Evolutionary conservation across 371 early-diverging fungal genomes (phyloP), one percentile per base, ranked within the genome.

Genomic region (Mortierella sp.): DNA sequence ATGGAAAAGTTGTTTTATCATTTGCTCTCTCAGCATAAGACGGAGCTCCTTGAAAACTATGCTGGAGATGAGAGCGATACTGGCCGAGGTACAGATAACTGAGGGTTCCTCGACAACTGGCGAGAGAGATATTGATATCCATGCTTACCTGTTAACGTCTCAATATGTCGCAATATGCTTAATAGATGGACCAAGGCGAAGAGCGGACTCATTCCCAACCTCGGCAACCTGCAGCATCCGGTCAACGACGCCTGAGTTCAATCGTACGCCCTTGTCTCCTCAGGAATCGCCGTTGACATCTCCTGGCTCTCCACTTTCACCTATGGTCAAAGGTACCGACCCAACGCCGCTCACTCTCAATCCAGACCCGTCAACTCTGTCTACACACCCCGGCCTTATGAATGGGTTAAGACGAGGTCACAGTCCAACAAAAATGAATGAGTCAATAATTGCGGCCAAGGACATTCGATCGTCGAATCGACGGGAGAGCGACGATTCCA

Each of bases 1-100:
- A 72, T 75, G 54, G 88, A 87, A 50, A 89, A 90, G 64, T 78
- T 86, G 7, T 90, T 87, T 52, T 90, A 90, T 60, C 80, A 81
- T n/a, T 63, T 90, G 12, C 75, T 90, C 5, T 71, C 52, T n/a
- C 78, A 80, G 34, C 83, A 86, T 42, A 88, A 87, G 66, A 62
- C 48, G 26, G 87, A 89, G 28, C 50, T 72, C 28, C 62, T 89
- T 8, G 88, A 87, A 57, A 80, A 76, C 27, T 76, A 76, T 31
- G 42, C 53, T 14, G 62, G 57, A 1, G 65, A 76, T 17, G 79
- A 70, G 3, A 54, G 39, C 27, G 75, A 68, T 15, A 54, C 44
- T 27, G 28, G 49, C 19, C 68, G 66, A 72, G 72, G 72, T 72
- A 65, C 27, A 8, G 37, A 15, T 15, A n/a, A n/a, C n/a, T n/a